Percentiles rank a stretch among this genome's conserved stretches.
Conservation (phyloP, 176 grass and related monocot species). For the Hordeum vulgare region DNA sequence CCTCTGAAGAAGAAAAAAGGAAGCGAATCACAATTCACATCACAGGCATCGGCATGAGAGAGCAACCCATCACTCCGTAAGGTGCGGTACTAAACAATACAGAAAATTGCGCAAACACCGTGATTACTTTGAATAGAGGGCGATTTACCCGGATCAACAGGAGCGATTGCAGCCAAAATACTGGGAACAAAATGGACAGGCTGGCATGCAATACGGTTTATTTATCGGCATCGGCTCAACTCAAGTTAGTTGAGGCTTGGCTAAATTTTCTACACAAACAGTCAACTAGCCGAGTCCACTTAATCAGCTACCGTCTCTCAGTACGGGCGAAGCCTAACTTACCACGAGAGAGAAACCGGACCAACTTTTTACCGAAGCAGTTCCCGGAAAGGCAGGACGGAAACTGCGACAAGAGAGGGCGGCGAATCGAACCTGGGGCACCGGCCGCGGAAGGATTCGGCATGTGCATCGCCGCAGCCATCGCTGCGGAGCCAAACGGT, state of each 20-base stretch:
- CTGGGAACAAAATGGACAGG: neutral
- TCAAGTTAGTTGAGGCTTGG: neutral
- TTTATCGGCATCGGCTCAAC: neutral
- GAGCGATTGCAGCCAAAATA: neutral
- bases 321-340: neutral
- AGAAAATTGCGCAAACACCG: neutral
- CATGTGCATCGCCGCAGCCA: conserved; percentile 27
- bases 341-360: neutral
- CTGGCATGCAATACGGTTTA: neutral
- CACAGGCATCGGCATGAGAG: neutral
- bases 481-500: neutral
- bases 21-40: neutral
- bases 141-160: neutral
- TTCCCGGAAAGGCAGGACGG: neutral
- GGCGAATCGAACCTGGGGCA: conserved; percentile 30
- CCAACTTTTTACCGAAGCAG: neutral
- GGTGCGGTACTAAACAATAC: neutral
- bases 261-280: neutral
- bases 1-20: neutral
- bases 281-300: conserved; percentile 35
- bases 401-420: neutral
- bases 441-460: neutral
- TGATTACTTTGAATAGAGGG: neutral
- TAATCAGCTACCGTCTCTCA: neutral
- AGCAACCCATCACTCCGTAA: neutral